Percentiles rank a stretch among this genome's conserved stretches.
These are phyloP conservation scores for Wickerhamiella shivajii DNA, from an alignment of 805 yeast genomes.

Conservation along the genomic window DNA sequence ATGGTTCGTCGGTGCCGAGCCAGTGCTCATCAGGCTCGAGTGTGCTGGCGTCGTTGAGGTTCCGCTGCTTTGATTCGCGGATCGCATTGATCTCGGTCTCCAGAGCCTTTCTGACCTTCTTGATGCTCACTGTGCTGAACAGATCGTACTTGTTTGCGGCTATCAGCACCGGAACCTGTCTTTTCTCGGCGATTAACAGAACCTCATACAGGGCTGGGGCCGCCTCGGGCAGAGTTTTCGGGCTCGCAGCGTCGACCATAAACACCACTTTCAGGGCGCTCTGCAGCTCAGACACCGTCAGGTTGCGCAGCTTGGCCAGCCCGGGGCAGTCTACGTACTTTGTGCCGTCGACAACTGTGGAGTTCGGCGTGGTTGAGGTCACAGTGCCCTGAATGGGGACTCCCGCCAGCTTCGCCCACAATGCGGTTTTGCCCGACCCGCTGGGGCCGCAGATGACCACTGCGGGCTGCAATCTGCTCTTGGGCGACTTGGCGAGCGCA, in stretches of 20 bases:
- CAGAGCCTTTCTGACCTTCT: constrained; percentile 42
- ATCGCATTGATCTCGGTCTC: constrained; percentile 50
- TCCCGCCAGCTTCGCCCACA: constrained; percentile 27
- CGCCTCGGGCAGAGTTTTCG: constrained; percentile 35
- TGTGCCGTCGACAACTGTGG: too few species aligned
- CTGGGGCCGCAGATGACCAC: constrained; percentile 52
- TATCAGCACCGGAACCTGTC: constrained; percentile 51
- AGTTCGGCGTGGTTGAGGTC: constrained; percentile 13
- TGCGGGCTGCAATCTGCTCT: constrained; percentile 32
- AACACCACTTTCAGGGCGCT: constrained; percentile 52
- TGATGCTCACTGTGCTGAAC: constrained; percentile 64
- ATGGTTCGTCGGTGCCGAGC: constrained; percentile 30
- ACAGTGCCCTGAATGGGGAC: constrained; percentile 9
- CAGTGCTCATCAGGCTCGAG: constrained; percentile 31
- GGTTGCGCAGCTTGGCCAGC: constrained; percentile 54
- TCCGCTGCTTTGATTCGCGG: constrained; percentile 34
- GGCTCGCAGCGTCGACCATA: constrained; percentile 60
- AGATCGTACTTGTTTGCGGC: constrained; percentile 79
- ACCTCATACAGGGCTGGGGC: constrained; percentile 47
- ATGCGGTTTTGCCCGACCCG: constrained; percentile 50
- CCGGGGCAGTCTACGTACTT: constrained; percentile 87
- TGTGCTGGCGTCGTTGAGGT: constrained; percentile 31
- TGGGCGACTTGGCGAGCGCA: constrained; percentile 1
- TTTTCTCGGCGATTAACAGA: constrained; percentile 45
- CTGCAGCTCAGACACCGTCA: constrained; percentile 36